A percentile compares a stretch with the other conserved stretches of the same genome.
Evolutionary conservation across 805 yeast species (phyloP).

Genomic region (Metschnikowia similis): DNA sequence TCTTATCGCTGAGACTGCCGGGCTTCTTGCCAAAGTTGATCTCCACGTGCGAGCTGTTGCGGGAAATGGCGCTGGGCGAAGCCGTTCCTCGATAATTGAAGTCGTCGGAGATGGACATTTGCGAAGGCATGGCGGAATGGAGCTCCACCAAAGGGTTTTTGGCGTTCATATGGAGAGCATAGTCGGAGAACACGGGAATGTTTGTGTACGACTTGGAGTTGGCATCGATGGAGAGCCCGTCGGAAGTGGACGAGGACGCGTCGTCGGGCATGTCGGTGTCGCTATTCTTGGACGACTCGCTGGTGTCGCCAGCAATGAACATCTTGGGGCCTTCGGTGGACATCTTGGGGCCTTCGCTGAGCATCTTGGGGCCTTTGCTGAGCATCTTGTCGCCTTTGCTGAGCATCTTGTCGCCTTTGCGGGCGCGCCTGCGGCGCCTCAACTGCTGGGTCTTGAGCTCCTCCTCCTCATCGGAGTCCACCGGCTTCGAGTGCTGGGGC

Average conservation of each 20-base stretch:
- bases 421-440: conserved; percentile 39
- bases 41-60: conserved; percentile 28
- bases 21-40: conserved; percentile 24
- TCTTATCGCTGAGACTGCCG: conserved; percentile 27
- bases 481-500: conserved; percentile 19
- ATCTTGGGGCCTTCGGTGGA: conserved; percentile 17
- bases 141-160: conserved; percentile 15
- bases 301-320: conserved; percentile 7
- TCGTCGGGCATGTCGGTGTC: conserved; percentile 20
- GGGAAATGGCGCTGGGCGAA: conserved; percentile 15
- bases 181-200: conserved; percentile 59
- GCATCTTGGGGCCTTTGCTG: conserved; percentile 17
- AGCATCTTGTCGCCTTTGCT: too few relatives aligned
- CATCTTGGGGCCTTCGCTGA: conserved; percentile 17
- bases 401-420: conserved; percentile 19
- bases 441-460: conserved; percentile 46
- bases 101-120: conserved; percentile 31
- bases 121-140: conserved; percentile 11
- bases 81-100: conserved; percentile 16
- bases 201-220: conserved; percentile 56
- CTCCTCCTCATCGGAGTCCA: conserved; percentile 47
- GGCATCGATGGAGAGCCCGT: conserved; percentile 58
- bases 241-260: conserved; percentile 44
- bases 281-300: conserved; percentile 8
- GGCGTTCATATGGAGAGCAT: conserved; percentile 32